Evolutionary conservation across 2,329 filamentous ascomycete species (phyloP).

Genomic region (Grosmannia penicillata): DNA sequence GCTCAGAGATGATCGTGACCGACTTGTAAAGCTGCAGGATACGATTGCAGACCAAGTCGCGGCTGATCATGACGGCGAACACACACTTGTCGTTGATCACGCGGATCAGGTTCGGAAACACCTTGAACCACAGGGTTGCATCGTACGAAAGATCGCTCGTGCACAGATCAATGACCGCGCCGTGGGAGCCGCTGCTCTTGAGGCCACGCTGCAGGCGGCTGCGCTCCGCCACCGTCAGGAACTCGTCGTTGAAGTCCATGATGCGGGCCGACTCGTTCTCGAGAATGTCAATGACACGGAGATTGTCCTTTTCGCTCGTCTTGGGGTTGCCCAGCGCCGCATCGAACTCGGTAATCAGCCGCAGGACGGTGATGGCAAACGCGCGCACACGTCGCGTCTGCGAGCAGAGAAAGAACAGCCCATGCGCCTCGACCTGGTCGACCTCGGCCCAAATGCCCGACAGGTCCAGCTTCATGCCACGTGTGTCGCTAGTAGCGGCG

Average conservation of each 20-base stretch:
- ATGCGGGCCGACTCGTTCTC: conserved; percentile 80
- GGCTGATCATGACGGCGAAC: conserved; percentile 76
- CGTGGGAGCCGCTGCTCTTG: conserved; percentile 68
- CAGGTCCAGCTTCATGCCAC: conserved; percentile 66
- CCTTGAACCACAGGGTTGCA: conserved; percentile 90
- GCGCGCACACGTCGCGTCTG: conserved; percentile 80
- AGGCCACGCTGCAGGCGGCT: conserved; percentile 85
- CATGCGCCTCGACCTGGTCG: conserved; percentile 92
- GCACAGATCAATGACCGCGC: conserved; percentile 82
- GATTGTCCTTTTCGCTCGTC: conserved; percentile 36
- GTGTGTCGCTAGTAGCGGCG: conserved; percentile 32
- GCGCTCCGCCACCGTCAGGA: conserved; percentile 78
- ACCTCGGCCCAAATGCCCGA: conserved; percentile 86
- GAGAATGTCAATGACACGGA: conserved; percentile 76
- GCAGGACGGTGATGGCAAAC: conserved; percentile 83
- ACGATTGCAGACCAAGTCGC: conserved; percentile 84
- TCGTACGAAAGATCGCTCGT: conserved; percentile 93
- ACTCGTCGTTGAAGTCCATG: conserved; percentile 84
- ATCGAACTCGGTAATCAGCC: conserved; percentile 88
- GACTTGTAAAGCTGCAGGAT: conserved; percentile 85
- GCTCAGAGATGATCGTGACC: conserved; percentile 67
- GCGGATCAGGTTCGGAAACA: conserved; percentile 88
- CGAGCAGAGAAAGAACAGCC: conserved; percentile 92
- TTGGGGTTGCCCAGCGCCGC: conserved; percentile 61
- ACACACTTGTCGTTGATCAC: conserved; percentile 84